Evolutionary conservation across 257 asterid genomes (phyloP).

Genomic region (Solanum acaule): DNA sequence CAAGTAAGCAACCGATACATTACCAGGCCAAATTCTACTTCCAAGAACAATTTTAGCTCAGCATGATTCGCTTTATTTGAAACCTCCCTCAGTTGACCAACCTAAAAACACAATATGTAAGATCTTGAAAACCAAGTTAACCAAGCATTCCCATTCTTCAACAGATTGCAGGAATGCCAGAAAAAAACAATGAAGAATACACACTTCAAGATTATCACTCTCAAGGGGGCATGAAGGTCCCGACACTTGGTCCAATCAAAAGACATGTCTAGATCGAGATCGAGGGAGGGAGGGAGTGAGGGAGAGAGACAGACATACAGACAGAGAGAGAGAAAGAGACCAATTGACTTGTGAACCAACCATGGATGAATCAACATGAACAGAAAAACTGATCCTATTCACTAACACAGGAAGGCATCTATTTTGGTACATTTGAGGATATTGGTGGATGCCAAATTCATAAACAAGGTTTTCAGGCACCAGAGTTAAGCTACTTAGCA

Average conservation of each 20-base stretch:
- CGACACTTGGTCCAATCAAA: neutral
- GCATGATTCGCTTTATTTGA: slow-evolving; percentile 63
- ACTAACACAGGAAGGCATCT: neutral
- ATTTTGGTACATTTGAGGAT: neutral
- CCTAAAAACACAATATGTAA: slow-evolving; percentile 26
- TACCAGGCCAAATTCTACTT: slow-evolving; percentile 63
- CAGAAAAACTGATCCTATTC: neutral
- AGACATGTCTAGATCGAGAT: neutral
- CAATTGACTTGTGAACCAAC: neutral
- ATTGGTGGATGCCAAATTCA: neutral
- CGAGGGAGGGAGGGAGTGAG: neutral
- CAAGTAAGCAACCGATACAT: neutral
- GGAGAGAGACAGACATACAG: no score
- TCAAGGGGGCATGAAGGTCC: neutral
- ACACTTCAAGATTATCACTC: neutral
- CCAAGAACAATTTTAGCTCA: slow-evolving; percentile 65
- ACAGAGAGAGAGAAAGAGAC: neutral
- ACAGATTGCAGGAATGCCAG: neutral
- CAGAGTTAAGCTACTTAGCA: neutral
- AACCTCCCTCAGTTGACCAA: slow-evolving; percentile 70
- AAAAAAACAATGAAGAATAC: neutral
- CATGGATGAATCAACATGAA: neutral
- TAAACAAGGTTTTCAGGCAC: neutral
- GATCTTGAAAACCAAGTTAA: neutral
- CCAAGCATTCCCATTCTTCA: neutral